Base-by-base conservation (phyloP, 2,329 filamentous ascomycete species). In the Keithomyces neogunnii region DNA sequence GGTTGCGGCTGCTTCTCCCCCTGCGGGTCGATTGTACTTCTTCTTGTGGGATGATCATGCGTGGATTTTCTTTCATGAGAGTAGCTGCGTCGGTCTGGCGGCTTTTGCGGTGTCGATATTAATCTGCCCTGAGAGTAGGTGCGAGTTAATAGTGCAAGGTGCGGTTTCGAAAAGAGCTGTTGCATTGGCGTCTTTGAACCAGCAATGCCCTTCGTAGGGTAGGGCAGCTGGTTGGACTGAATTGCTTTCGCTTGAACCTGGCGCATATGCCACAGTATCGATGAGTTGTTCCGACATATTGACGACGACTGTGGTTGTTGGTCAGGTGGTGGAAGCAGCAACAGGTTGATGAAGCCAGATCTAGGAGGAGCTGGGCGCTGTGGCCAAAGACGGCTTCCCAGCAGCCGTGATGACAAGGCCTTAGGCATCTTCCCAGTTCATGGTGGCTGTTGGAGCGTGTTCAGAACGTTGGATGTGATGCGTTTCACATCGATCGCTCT, bases 351-450 rank as follows among this genome's bases (percentile, higher is more conserved):
- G n/a, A 51, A n/a, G 39, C 45, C 36, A 51, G 47, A 35, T 44
- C 35, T 36, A 43, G 51, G 47, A 38, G 48, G 51, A 48, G 48
- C 55, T 50, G 54, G 60, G 56, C 56, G 56, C 56, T 60, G 58
- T 56, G 62, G 61, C 53, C 64, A 61, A 51, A 66, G 59, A 57
- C 62, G 64, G 61, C 65, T 66, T 59, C 66, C 63, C 51, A 66
- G 55, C 57, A 66, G 61, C 66, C 66, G 64, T 55, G 63, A 63
- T 53, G 64, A 63, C 54, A 65, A 61, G 59, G 60, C 63, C 63
- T 65, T 71, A 64, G 69, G 68, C 70, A 73, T 73, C 57, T 63
- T 66, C 57, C 60, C 62, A 59, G 61, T 59, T 66, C 70, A 73
- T 73, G 67, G 62, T 63, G 63, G 53, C 62, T 58, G n/a, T 3